Evolutionary conservation across 306 rosid genomes (phyloP).

Genomic region (Cucumis sativus): Cucumber_9930_V3 NC_026661.2:20369001-20369500

Average conservation of each 20-base stretch:
- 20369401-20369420: constrained; percentile 85
- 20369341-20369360: constrained; percentile 87
- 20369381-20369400: constrained; percentile 90
- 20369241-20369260: constrained; percentile 97
- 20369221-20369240: constrained; percentile 79
- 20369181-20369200: constrained; percentile 94
- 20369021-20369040: constrained; percentile 80
- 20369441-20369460: constrained; percentile 88
- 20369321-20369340: constrained; percentile 92
- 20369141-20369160: constrained; percentile 81
- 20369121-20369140: constrained; percentile 82
- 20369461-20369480: constrained; percentile 82
- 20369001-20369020: constrained; percentile 70
- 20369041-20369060: constrained; percentile 54
- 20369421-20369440: constrained; percentile 54
- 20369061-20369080: constrained; percentile 60
- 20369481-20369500: constrained; percentile 93
- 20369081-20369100: constrained; percentile 90
- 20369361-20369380: constrained; percentile 75
- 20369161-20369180: constrained; percentile 59
- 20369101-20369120: constrained; percentile 68
- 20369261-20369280: constrained; percentile 87
- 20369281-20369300: constrained; percentile 80
- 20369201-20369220: constrained; percentile 95
- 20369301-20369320: constrained; percentile 88